Percentiles rank a stretch among this genome's conserved stretches.
These are phyloP conservation scores for Nannochloropsis gaditana DNA, from an alignment of 108 stramenopile genomes.

Conservation along the genomic window DNA sequence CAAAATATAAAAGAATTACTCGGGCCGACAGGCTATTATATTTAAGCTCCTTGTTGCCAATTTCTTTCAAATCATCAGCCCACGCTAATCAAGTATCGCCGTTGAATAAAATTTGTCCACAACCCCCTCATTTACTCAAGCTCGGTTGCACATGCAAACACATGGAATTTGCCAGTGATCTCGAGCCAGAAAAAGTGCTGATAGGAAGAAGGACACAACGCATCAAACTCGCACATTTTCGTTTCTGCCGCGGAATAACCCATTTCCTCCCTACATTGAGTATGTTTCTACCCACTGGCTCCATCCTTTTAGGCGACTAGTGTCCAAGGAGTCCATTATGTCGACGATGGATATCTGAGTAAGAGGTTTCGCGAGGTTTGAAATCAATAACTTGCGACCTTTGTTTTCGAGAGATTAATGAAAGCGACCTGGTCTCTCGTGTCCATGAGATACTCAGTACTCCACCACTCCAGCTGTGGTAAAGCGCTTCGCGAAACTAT, in stretches of 20 bases:
- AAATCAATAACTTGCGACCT: constrained; percentile 68
- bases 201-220: constrained; percentile 56
- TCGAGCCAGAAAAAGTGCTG: constrained; percentile 80
- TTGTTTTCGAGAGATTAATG: constrained; percentile 70
- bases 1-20: constrained; percentile 73
- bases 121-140: constrained; percentile 63
- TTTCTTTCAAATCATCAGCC: constrained; percentile 75
- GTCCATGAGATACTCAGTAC: constrained; percentile 69
- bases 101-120: constrained; percentile 41
- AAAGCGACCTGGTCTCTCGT: constrained; percentile 67
- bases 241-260: constrained; percentile 68
- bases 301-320: constrained; percentile 68
- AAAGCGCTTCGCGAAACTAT: not conserved
- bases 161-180: constrained; percentile 73
- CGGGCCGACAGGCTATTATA: constrained; percentile 72
- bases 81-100: constrained; percentile 56
- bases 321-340: constrained; percentile 72
- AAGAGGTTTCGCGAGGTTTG: constrained; percentile 73
- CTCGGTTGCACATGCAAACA: constrained; percentile 64
- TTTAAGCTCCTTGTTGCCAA: constrained; percentile 85
- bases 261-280: constrained; percentile 63
- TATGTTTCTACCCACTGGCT: constrained; percentile 82
- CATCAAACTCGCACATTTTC: constrained; percentile 80
- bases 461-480: constrained; percentile 34
- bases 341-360: constrained; percentile 80